phyloP scores from a whole-genome alignment of 2,329 filamentous ascomycete species.

The Ilyonectria mors-panacis region DNA sequence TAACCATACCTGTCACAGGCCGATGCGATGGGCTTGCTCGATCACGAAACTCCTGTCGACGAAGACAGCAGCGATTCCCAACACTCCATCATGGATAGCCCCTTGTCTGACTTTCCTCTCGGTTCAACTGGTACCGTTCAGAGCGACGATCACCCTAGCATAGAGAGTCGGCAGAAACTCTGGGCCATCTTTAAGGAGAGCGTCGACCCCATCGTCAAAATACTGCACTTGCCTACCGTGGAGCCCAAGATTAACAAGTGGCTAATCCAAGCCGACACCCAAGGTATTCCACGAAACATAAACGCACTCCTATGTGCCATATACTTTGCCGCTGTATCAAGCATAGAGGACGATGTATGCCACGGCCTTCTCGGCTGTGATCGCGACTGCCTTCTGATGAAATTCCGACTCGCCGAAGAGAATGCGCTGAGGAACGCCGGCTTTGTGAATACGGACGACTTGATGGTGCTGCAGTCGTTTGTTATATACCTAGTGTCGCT shows the following conservation, averaged over 20 bases:
- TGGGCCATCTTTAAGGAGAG: constrained; percentile 1
- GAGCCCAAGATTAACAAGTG: background rate
- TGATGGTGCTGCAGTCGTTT: constrained; percentile 2
- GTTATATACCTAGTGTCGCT: background rate
- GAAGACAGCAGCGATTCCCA: too few species aligned
- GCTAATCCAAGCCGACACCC: background rate
- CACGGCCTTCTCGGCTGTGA: background rate
- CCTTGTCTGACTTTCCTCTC: too few species aligned
- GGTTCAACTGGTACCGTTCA: too few species aligned
- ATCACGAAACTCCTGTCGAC: too few species aligned
- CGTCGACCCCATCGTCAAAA: background rate
- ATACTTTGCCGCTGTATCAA: constrained; percentile 1
- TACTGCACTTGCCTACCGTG: background rate
- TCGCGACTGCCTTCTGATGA: background rate
- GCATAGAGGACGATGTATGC: background rate
- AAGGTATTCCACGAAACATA: background rate
- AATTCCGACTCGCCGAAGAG: background rate
- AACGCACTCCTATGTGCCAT: background rate
- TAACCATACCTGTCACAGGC: too few species aligned
- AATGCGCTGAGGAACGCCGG: background rate
- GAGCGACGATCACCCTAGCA: too few species aligned
- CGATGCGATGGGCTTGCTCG: too few species aligned
- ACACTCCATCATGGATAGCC: too few species aligned
- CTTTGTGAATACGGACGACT: background rate
- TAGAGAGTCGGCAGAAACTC: too few species aligned